These are phyloP conservation scores for Salicornia ramosissima DNA, from an alignment of 148 eudicot species.

Conservation along the genomic window DNA sequence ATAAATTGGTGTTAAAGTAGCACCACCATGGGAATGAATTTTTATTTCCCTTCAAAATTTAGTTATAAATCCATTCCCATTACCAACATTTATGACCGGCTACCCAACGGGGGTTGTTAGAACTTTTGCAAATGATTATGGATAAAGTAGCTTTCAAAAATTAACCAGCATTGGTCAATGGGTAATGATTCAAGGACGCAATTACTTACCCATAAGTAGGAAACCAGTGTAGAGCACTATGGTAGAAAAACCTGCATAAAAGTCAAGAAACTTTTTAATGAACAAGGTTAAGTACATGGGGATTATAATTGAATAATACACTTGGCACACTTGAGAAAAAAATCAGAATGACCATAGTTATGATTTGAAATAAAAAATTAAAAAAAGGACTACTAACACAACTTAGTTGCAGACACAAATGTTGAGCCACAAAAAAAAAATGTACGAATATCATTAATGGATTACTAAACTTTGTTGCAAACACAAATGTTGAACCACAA, in stretches of 20 bases:
- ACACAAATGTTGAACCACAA: background rate
- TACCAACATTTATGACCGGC: too few relatives aligned
- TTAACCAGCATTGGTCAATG: background rate
- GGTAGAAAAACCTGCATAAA: constrained; percentile 68
- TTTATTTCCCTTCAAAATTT: too few relatives aligned
- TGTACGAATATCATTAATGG: too few relatives aligned
- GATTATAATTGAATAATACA: constrained; percentile 18
- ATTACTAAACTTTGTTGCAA: background rate
- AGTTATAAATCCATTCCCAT: too few relatives aligned
- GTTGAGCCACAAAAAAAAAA: background rate
- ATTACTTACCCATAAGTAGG: constrained; percentile 82
- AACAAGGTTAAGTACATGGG: background rate
- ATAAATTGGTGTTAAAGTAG: too few relatives aligned
- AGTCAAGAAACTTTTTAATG: background rate
- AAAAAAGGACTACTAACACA: background rate
- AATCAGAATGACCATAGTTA: background rate
- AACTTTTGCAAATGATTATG: background rate
- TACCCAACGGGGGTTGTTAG: too few relatives aligned
- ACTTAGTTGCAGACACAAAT: background rate
- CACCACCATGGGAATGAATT: too few relatives aligned
- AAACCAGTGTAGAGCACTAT: constrained; percentile 93
- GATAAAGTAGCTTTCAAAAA: background rate
- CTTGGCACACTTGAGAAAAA: constrained; percentile 14
- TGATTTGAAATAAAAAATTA: background rate
- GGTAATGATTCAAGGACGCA: constrained; percentile 1